Base-by-base conservation (phyloP, 192 early-diverging fungal species). In the Entomortierella beljakovae region DNA sequence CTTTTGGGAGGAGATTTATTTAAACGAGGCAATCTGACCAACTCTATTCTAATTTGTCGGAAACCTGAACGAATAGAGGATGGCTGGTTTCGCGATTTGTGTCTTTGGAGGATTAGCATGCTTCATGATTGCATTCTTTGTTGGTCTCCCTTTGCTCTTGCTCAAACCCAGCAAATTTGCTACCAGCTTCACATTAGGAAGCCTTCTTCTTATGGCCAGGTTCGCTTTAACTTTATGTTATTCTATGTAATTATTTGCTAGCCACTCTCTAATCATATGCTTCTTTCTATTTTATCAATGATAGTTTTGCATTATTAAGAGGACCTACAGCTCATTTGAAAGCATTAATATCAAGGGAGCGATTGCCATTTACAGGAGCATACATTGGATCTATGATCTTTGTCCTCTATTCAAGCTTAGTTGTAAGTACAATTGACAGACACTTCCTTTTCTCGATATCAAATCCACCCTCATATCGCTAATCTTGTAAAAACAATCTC, bases 301-400 rank as follows among this genome's bases (percentile, higher is more conserved):
- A 54, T 70, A 92, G 90, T 81, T 84, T 98, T 57, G 92, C 95
- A 6, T 64, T 98, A 60, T 77, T 98, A 53, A 84, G 89, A 49
- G 96, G 96, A 6, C 95, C 93, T 23, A 82, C 86, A 35, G 89
- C 95, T 9, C 94, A 97, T 72, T 57, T 94, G 37, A 84, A 87
- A 62, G 94, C 96, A 63, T 83, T 97, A 80, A 80, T 94, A 33
- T 93, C 93, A 20, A 74, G 73, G 52, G 92, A 95, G 48, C 86
- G 97, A 37, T 57, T 96, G 34, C 88, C 94, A 26, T 97, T 97
- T 64, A 96, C 94, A 1, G 59, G 79, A 20, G 80, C 88, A 10
- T 98, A 98, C 68, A 77, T 98, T 46, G 91, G 90, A 26, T 93
- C 93, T 28, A 92, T 99, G 86, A 77, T 85, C 32, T 81, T 94